phyloP scores from a whole-genome alignment of 441 rosid genomes.

The Pelargonium citronellum region DNA sequence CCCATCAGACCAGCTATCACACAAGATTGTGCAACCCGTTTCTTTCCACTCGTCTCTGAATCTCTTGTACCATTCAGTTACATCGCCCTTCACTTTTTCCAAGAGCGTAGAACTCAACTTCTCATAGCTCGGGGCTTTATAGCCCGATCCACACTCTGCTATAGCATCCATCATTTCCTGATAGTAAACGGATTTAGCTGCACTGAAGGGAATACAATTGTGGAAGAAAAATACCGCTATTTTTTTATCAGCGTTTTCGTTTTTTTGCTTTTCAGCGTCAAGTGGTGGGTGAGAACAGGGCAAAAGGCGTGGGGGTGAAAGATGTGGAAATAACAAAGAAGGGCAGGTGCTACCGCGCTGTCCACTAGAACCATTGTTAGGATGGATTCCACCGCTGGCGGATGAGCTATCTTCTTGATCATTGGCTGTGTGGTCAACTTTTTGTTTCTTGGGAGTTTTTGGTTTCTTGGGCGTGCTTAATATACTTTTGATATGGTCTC shows the following conservation, averaged over 20 bases:
- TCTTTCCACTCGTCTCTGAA: constrained; percentile 48
- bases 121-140: constrained; percentile 47
- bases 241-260: constrained; percentile 39
- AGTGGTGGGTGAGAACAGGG: constrained; percentile 26
- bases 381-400: constrained; percentile 35
- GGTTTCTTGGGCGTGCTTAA: constrained; percentile 43
- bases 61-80: constrained; percentile 35
- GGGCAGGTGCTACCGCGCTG: constrained; percentile 42
- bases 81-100: constrained; percentile 41
- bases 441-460: constrained; percentile 37
- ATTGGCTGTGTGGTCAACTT: constrained; percentile 30
- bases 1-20: constrained; percentile 42
- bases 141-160: constrained; percentile 40
- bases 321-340: constrained; percentile 32
- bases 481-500: constrained; percentile 39
- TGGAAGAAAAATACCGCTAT: constrained; percentile 47
- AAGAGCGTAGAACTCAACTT: constrained; percentile 36
- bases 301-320: constrained; percentile 8
- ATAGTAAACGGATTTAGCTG: constrained; percentile 43
- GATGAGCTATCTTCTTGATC: constrained; percentile 44
- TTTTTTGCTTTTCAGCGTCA: constrained; percentile 35
- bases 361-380: constrained; percentile 39
- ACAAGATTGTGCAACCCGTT: constrained; percentile 55
- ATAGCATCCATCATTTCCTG: constrained; percentile 52
- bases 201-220: constrained; percentile 44